Conservation (phyloP, 2,329 filamentous ascomycete genomes). For the Neofusicoccum laricinum region DNA sequence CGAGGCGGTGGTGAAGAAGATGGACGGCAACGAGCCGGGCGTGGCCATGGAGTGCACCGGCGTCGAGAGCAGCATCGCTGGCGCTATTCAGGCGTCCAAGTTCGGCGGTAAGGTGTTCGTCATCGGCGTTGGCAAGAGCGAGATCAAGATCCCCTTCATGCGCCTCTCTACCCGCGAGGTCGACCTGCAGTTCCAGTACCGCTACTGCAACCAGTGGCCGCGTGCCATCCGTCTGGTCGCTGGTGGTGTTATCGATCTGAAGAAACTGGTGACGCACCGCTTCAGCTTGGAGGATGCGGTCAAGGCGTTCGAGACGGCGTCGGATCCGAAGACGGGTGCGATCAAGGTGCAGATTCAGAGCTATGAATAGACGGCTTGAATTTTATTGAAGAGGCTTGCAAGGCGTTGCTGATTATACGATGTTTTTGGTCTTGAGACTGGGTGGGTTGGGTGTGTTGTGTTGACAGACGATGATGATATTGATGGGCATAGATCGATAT, state of each 20-base stretch:
- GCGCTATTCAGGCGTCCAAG: constrained; percentile 85
- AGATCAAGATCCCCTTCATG: constrained; percentile 97
- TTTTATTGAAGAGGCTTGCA: not conserved
- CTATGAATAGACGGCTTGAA: not conserved
- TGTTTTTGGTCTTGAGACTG: too few species aligned
- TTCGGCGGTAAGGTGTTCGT: constrained; percentile 98
- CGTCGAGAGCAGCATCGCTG: constrained; percentile 81
- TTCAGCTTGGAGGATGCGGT: constrained; percentile 82
- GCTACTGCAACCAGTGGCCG: constrained; percentile 95
- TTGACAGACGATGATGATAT: not conserved
- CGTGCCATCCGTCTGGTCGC: constrained; percentile 84
- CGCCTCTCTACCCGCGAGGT: constrained; percentile 84
- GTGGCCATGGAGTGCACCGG: constrained; percentile 91
- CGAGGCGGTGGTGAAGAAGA: constrained; percentile 63
- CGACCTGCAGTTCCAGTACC: constrained; percentile 94
- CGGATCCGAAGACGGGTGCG: constrained; percentile 85
- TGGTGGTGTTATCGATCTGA: constrained; percentile 78
- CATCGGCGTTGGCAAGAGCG: constrained; percentile 90
- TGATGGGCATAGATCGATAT: constrained; percentile 6
- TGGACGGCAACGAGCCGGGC: constrained; percentile 77
- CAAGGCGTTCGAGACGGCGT: constrained; percentile 84
- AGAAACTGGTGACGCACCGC: constrained; percentile 81
- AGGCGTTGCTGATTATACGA: too few species aligned
- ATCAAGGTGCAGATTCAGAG: constrained; percentile 96
- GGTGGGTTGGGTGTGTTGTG: not conserved